phyloP scores from a whole-genome alignment of 1,284 basidiomycete genomes.

The Thelephora terrestris region DNA sequence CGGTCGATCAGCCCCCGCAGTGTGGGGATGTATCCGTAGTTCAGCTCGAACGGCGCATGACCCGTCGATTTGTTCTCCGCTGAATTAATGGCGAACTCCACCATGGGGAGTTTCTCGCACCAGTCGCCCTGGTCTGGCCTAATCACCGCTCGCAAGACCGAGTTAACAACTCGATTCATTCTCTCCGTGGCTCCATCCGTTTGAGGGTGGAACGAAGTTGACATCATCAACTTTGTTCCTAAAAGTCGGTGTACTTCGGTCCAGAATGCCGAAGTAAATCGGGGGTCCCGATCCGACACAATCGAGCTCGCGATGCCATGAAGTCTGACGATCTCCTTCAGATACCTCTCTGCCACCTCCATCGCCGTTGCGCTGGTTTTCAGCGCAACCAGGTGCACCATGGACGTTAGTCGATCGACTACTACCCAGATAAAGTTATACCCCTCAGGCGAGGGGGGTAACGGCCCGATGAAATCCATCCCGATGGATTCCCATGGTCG shows the following conservation, averaged over 20 bases:
- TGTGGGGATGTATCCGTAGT: constrained; percentile 19
- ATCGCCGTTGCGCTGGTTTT: constrained; percentile 8
- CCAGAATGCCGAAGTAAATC: constrained; percentile 22
- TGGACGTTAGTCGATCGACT: constrained; percentile 13
- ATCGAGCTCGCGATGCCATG: constrained; percentile 18
- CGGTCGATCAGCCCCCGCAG: background rate
- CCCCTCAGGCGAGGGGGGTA: constrained; percentile 10
- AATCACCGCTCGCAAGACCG: constrained; percentile 19
- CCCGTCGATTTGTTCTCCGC: constrained; percentile 21
- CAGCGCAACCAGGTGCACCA: constrained; percentile 15
- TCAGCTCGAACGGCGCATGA: constrained; percentile 28
- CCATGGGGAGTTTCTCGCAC: constrained; percentile 19
- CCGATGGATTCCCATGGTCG: constrained; percentile 16
- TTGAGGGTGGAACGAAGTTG: constrained; percentile 26
- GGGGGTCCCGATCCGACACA: constrained; percentile 17
- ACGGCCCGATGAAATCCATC: constrained; percentile 21
- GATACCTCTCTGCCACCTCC: constrained; percentile 13
- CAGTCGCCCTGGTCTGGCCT: constrained; percentile 25
- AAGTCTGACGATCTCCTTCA: constrained; percentile 16
- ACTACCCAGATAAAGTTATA: constrained; percentile 16
- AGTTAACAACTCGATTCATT: constrained; percentile 15
- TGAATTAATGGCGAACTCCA: too few relatives aligned
- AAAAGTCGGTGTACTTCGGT: constrained; percentile 16
- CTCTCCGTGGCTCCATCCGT: constrained; percentile 22
- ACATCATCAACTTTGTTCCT: constrained; percentile 20